Evolutionary conservation across 2,329 filamentous ascomycete species (phyloP), one percentile per base, ranked within the genome.

Genomic region (Cladosporium colombiae): DNA sequence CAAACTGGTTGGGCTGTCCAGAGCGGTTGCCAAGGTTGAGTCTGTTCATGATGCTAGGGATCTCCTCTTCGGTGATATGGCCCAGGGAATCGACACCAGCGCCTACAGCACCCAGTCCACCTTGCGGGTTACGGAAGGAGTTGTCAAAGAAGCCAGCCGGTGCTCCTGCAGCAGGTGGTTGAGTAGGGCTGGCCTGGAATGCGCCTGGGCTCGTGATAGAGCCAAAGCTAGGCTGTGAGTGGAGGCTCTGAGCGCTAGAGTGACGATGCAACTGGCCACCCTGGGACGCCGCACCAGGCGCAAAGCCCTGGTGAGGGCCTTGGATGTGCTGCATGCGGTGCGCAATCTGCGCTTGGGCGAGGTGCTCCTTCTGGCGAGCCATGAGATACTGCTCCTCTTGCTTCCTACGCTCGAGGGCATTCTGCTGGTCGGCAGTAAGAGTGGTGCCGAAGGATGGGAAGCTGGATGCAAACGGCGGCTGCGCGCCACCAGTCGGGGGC

Each of bases 331-430:
- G 89, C 75, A 93, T 85, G 70, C 88, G 88, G 77, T 88, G 89
- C 60, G 88, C 84, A 66, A 93, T 85, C 74, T 96, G 93, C 74
- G 96, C 93, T 69, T 93, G 91, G 69, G 93, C 91, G 64, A 97
- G 86, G 71, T 92, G 92, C 76, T 99, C 95, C 71, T 97, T 92
- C 78, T 99, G 95, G 50, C 95, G 90, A 55, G 96, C 95, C 88
- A 98, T 96, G 40, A 96, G 84, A 76, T 95, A 97, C 77, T 99
- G 95, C 75, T 99, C 96, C 78, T 99, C 95, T 77, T 99, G 95
- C 82, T 99, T 99, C 62, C 95, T 86, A 63, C 95, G 88, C 80
- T 99, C 95, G 1, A 99, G 83, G 46, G 96, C 96, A 79, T 99
- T 99, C 77, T 99, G 95, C 78, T 99, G 95, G 74, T 98, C 94